phyloP scores from a whole-genome alignment of 345 rosid species.

The Moricandia arvensis region DNA sequence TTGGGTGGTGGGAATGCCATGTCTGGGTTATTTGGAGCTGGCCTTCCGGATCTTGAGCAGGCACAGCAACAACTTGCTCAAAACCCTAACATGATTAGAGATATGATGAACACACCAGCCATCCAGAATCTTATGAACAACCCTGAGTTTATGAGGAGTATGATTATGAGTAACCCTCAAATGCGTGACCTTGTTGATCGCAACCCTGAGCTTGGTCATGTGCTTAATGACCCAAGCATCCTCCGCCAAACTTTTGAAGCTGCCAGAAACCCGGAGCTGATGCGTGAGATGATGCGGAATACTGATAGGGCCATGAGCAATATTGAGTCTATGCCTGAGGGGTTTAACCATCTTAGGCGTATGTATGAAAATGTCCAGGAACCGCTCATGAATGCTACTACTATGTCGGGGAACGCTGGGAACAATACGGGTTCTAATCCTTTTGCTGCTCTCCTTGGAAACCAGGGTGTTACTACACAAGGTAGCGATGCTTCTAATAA shows the following conservation, averaged over 20 bases:
- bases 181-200: conserved; percentile 88
- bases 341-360: conserved; percentile 82
- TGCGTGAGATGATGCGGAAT: conserved; percentile 94
- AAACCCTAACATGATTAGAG: conserved; percentile 80
- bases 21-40: conserved; percentile 59
- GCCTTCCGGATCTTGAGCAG: conserved; percentile 72
- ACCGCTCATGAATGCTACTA: conserved; percentile 72
- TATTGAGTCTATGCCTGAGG: conserved; percentile 83
- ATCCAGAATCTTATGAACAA: conserved; percentile 80
- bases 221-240: conserved; percentile 75
- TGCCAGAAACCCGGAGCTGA: conserved; percentile 85
- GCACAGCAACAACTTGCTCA: conserved; percentile 75
- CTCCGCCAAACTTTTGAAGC: conserved; percentile 82
- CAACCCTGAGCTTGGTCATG: conserved; percentile 86
- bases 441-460: conserved; percentile 57
- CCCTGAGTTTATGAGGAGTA: conserved; percentile 73
- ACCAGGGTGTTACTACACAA: conserved; percentile 45
- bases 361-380: conserved; percentile 92
- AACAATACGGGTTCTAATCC: conserved; percentile 53
- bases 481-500: conserved; percentile 47
- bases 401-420: conserved; percentile 60
- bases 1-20: conserved; percentile 55
- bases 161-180: conserved; percentile 86
- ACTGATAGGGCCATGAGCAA: conserved; percentile 89
- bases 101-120: conserved; percentile 79